Conservation (phyloP, 768 basidiomycete species). For the Leccinum olivaceopallidum region DNA sequence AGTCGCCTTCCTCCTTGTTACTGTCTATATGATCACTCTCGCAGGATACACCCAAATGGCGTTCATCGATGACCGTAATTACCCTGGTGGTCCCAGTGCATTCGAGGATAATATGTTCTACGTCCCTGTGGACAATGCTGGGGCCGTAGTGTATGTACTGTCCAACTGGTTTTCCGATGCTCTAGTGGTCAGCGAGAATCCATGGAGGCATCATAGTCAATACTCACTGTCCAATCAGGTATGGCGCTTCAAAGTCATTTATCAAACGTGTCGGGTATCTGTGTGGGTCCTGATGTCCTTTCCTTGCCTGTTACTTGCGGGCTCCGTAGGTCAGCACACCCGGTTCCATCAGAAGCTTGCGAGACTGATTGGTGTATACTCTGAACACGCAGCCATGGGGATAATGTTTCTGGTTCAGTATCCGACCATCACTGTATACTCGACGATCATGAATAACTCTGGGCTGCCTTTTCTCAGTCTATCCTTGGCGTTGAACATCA, state of each 20-base stretch:
- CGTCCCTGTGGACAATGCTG: background rate
- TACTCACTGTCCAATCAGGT: background rate
- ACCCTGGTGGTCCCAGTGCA: background rate
- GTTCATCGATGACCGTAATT: background rate
- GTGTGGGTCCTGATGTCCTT: background rate
- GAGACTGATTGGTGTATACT: background rate
- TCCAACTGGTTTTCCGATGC: background rate
- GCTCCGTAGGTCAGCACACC: background rate
- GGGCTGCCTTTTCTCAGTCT: background rate
- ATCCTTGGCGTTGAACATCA: background rate
- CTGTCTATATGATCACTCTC: background rate
- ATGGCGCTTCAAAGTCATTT: background rate
- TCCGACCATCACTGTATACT: background rate
- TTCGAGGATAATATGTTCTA: background rate
- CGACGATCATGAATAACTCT: background rate
- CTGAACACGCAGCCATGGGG: background rate
- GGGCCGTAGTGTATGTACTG: background rate
- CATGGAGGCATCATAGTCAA: background rate
- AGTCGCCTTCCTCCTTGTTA: background rate
- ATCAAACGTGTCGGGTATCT: background rate
- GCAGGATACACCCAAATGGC: background rate
- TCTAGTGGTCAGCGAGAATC: background rate
- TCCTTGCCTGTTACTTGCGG: background rate
- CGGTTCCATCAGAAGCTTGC: background rate
- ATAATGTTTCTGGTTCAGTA: background rate